Percentiles rank a stretch among this genome's conserved stretches.
phyloP scores from a whole-genome alignment of 495 filamentous ascomycete genomes.

The Durotheca rogersii region DNA sequence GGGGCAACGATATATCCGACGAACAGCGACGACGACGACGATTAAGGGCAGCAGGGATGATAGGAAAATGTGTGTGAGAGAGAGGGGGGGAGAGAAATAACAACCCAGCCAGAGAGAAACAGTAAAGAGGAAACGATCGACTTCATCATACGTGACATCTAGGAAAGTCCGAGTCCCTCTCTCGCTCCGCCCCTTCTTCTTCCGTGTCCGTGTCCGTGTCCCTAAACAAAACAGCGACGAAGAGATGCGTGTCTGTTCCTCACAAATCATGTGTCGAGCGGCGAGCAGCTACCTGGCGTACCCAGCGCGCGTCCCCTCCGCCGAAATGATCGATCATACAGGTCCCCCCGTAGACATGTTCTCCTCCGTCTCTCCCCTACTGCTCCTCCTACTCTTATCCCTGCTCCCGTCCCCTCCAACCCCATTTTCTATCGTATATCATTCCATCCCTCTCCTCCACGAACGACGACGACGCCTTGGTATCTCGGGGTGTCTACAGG shows the following conservation, averaged over 20 bases:
- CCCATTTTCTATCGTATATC: too few species aligned
- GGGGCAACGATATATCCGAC: too few species aligned
- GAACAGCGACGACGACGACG: background rate
- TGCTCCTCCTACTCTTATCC: background rate
- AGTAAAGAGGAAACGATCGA: constrained; percentile 2
- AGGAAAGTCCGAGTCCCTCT: background rate
- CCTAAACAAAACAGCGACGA: too few species aligned
- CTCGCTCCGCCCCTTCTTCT: too few species aligned
- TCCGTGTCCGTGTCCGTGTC: too few species aligned
- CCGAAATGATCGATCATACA: background rate
- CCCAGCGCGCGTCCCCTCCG: background rate
- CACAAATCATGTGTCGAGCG: too few species aligned
- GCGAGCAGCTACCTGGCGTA: background rate
- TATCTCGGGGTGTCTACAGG: too few species aligned
- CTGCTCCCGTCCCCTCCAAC: too few species aligned
- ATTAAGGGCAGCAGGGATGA: too few species aligned
- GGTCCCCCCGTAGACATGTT: background rate
- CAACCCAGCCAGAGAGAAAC: background rate
- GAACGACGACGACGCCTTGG: too few species aligned
- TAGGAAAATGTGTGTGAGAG: background rate
- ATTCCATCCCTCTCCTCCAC: too few species aligned
- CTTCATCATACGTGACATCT: constrained; percentile 11
- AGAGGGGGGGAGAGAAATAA: background rate
- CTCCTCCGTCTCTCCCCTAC: background rate
- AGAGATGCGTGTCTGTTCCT: too few species aligned